Evolutionary conservation across 2,329 filamentous ascomycete species (phyloP), one percentile per base, ranked within the genome.

Genomic region (Diaporthe sp.): DNA sequence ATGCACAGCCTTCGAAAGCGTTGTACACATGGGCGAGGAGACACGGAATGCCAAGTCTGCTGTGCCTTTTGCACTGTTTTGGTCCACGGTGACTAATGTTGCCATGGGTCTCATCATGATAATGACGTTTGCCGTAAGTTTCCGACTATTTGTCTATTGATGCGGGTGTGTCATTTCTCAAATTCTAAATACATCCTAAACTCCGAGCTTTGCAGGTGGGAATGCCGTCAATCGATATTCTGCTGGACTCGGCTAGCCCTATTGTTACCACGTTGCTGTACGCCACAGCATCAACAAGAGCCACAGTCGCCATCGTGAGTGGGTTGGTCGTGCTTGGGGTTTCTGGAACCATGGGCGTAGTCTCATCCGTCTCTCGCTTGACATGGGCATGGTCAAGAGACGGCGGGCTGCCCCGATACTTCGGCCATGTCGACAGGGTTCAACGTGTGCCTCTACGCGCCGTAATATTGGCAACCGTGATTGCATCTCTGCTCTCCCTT

Each of bases 371-470:
- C 1, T 86, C 86, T 1, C 84, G 87, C 5, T 78, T 88, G 3
- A 84, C 85, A 1, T 88, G 87, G 86, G 85, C 85, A 0, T 88
- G 87, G 80, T 84, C 86, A n/a, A 79, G 84, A 7, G 87, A 88
- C 72, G 85, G 85, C 2, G 87, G 84, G 25, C 35, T 71, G 12
- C 68, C 73, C 13, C 59, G 44, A 27, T 73, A 70, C 19, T 77
- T 78, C 27, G 61, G 69, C 30, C 39, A 76, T 61, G 76, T 85
- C 58, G 81, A 82, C 70, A 74, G 74, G 5, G 79, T 77, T 9
- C 79, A 80, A 61, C 77, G 79, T 65, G 80, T 84, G 59, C 85
- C 85, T 0, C 77, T 82, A 51, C 83, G 83, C 9, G 81, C 84
- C 9, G 79, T 85, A 30, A 77, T 81, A 55, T 76, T 85, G 15